Evolutionary conservation across 2,329 filamentous ascomycete genomes (phyloP).

Genomic region (Botryotinia globosa): DNA sequence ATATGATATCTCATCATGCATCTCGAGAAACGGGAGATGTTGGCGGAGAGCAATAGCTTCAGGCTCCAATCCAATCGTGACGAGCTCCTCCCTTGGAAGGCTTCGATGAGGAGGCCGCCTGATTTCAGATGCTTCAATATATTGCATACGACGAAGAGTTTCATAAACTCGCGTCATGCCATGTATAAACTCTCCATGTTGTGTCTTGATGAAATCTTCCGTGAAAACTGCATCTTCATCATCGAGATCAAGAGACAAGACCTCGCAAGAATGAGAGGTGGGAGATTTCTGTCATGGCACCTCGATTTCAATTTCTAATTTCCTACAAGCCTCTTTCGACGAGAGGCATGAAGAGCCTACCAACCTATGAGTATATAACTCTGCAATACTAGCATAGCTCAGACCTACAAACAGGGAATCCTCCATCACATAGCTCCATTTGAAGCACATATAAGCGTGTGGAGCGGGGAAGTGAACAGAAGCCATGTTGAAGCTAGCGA

Average conservation of each 20-base stretch:
- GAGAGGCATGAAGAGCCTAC: constrained; percentile 3
- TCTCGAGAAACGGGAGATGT: constrained; percentile 3
- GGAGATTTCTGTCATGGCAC: constrained; percentile 13
- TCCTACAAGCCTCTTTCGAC: not conserved
- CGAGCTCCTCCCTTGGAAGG: constrained; percentile 4
- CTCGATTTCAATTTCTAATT: not conserved
- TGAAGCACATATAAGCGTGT: not conserved
- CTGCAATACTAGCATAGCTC: constrained; percentile 3
- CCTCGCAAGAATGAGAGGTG: not conserved
- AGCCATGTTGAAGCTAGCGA: not conserved
- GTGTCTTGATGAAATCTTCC: constrained; percentile 1
- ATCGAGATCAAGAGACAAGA: not conserved
- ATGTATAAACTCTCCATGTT: constrained; percentile 11
- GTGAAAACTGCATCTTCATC: constrained; percentile 9
- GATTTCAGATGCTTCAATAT: constrained; percentile 6
- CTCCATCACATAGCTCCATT: constrained; percentile 7
- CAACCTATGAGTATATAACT: not conserved
- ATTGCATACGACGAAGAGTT: constrained; percentile 4
- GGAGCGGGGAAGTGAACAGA: constrained; percentile 3
- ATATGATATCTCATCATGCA: not conserved
- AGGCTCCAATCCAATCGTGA: constrained; percentile 12
- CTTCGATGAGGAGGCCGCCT: constrained; percentile 5
- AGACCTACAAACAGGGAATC: constrained; percentile 4
- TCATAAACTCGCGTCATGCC: constrained; percentile 6
- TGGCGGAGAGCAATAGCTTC: constrained; percentile 8